A percentile compares a stretch with the other conserved stretches of the same genome.
These are phyloP conservation scores for Musa schizocarpa DNA, from an alignment of 176 grass and related monocot genomes.

Conservation along the genomic window DNA sequence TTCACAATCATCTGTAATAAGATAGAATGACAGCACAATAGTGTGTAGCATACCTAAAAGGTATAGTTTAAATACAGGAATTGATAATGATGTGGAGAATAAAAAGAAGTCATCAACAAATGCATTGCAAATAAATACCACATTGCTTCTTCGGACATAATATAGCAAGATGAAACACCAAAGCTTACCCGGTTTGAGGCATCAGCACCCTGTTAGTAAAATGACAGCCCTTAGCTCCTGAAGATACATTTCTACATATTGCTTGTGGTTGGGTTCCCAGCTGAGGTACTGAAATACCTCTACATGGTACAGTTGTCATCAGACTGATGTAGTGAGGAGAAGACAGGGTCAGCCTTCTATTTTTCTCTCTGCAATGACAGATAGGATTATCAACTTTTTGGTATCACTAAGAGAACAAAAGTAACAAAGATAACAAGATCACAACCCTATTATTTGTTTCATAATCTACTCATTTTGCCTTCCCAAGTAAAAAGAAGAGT, in stretches of 20 bases:
- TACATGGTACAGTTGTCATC: constrained; percentile 48
- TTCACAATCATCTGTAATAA: no score
- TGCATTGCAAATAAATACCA: not conserved
- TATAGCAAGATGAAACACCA: constrained; percentile 1
- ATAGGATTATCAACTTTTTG: not conserved
- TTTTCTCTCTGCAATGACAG: not conserved
- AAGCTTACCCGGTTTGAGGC: constrained; percentile 32
- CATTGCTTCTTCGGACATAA: not conserved
- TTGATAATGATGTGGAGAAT: no score
- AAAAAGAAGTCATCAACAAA: not conserved
- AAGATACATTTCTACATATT: constrained; percentile 20
- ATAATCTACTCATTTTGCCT: not conserved
- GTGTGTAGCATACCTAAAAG: not conserved
- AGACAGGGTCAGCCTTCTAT: not conserved
- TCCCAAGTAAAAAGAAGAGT: not conserved
- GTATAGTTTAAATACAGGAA: no score
- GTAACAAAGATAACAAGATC: not conserved
- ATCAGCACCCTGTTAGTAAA: constrained; percentile 22
- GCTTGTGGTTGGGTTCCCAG: constrained; percentile 42
- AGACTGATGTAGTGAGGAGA: not conserved
- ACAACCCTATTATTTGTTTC: not conserved
- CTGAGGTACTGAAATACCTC: constrained; percentile 49
- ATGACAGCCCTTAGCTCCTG: constrained; percentile 15
- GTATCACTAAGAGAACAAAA: not conserved
- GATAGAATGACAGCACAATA: no score